A percentile compares a stretch with the other conserved stretches of the same genome.
phyloP scores from a whole-genome alignment of 768 basidiomycete species.

The Suillus brevipes region DNA sequence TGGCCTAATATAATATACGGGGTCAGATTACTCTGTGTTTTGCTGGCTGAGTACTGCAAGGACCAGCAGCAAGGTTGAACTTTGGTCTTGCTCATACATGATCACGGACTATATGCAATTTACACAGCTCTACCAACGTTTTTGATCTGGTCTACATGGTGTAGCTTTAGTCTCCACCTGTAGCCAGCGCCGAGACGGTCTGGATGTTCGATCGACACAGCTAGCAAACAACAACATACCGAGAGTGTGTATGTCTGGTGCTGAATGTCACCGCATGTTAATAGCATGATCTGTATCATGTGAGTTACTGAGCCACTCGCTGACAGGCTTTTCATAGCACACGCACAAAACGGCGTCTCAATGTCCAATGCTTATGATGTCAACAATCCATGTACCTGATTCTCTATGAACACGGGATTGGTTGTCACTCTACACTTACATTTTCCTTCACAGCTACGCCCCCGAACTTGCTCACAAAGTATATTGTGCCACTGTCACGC shows the following conservation, averaged over 20 bases:
- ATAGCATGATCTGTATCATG: neutral
- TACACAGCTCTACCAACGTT: slow-evolving; percentile 3
- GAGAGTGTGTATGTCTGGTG: neutral
- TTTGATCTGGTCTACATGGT: neutral
- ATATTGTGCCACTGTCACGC: neutral
- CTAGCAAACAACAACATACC: neutral
- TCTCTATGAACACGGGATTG: neutral
- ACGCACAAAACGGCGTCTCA: neutral
- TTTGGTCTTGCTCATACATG: neutral
- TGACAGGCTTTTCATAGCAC: neutral
- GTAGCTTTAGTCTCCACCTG: neutral
- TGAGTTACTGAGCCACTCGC: neutral
- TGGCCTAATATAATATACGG: neutral
- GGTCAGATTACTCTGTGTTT: neutral
- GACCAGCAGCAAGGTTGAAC: neutral
- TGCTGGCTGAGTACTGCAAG: neutral
- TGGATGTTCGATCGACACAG: neutral
- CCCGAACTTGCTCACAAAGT: neutral
- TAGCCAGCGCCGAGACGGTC: neutral
- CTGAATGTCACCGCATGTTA: neutral
- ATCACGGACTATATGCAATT: neutral
- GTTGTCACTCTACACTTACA: neutral
- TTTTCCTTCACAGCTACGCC: slow-evolving; percentile 2
- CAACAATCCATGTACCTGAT: neutral
- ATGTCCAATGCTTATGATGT: neutral